Evolutionary conservation across 192 early-diverging fungal genomes (phyloP), one percentile per base, ranked within the genome.

Genomic region (Entomortierella chlamydospora): DNA sequence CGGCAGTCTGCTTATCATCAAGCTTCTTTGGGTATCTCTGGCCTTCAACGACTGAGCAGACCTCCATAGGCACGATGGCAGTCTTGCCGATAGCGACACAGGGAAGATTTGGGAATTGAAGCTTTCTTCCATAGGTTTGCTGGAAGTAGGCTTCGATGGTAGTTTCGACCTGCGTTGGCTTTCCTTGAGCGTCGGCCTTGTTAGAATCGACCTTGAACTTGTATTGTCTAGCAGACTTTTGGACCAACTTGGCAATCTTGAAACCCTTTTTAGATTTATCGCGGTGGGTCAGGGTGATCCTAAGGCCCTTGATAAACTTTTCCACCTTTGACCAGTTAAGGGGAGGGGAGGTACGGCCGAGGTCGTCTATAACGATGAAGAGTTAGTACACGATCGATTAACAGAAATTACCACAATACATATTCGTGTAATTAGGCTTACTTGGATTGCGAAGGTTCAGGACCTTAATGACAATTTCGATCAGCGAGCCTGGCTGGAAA

Each of bases 21-120:
- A 97, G 84, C 70, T 95, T 95, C 73, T 92, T 87, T 78, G 87
- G 79, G 82, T 94, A 91, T 34, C 94, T 87, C 84, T 96, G 95
- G 59, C 95, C 96, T 37, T 90, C 85, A 34, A 91, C 83, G 50
- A 98, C 84, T 25, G 90, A 88, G 83, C 93, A 96, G 20, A 96
- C 87, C 83, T 98, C 97, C 72, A 98, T 86, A 26, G 97, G 96
- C 29, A 98, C 77, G 57, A 90, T 82, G 20, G 83, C 67, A 52
- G 86, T 86, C 68, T 88, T 91, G 42, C 87, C 81, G 47, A 95
- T 92, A 5, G 90, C 86, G 28, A 93, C 83, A 28, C 91, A 91
- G 2, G 95, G 96, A 53, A 97, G 79, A 58, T 89, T 91, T 10
- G 95, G 92, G 63, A 91, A 97, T 55, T 81, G 81, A 25, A 98